Evolutionary conservation across 2,329 filamentous ascomycete species (phyloP).

Genomic region (Pseudogymnoascus sp.): DNA sequence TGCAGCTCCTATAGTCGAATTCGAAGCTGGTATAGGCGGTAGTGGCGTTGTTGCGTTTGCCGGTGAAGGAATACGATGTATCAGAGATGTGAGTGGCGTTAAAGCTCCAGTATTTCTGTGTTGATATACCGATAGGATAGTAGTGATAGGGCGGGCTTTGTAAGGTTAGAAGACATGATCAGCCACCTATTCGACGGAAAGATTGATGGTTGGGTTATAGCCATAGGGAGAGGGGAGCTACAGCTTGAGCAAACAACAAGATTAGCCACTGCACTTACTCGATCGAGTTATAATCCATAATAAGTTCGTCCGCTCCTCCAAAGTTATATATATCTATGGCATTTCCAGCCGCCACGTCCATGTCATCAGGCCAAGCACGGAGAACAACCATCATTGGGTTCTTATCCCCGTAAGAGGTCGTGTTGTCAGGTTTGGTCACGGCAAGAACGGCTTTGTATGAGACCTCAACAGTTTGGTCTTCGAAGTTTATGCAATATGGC

Average conservation of each 20-base stretch:
- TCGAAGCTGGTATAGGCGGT: background rate
- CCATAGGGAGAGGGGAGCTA: background rate
- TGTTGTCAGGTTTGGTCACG: background rate
- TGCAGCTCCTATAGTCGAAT: background rate
- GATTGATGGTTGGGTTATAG: background rate
- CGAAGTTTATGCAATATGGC: background rate
- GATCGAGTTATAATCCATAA: background rate
- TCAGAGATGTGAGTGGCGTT: background rate
- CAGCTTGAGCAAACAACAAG: background rate
- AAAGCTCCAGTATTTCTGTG: background rate
- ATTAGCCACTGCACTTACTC: background rate
- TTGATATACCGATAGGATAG: background rate
- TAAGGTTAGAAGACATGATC: background rate
- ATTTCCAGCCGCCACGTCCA: constrained; percentile 1
- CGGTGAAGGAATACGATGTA: background rate
- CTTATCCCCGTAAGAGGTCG: background rate
- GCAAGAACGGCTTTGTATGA: background rate
- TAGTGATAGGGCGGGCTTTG: background rate
- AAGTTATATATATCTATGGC: background rate
- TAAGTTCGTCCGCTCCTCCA: background rate
- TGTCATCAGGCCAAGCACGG: background rate
- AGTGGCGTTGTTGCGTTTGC: background rate
- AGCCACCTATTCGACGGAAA: background rate
- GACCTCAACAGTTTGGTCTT: background rate
- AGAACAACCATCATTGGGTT: background rate